Evolutionary conservation across 78 protist genomes (phyloP).

Genomic region (Cavenderia fasciculata): DNA sequence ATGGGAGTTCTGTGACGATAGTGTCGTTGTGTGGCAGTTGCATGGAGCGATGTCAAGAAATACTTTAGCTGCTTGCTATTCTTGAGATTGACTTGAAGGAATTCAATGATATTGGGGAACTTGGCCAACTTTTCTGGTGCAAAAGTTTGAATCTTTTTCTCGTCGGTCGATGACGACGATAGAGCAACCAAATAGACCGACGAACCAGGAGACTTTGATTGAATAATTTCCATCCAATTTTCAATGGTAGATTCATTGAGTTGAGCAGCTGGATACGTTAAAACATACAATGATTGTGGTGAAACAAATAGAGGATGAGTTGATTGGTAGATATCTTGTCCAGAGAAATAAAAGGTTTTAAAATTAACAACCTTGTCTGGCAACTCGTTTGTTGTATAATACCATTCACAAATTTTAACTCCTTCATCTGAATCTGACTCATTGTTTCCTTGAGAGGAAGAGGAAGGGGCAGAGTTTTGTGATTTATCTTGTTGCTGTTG

Average conservation of each 20-base stretch:
- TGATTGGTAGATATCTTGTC: slow-evolving; percentile 11
- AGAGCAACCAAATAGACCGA: slow-evolving; percentile 15
- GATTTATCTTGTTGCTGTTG: no score
- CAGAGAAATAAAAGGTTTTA: slow-evolving; percentile 31
- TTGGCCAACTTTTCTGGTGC: neutral
- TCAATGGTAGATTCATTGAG: slow-evolving; percentile 15
- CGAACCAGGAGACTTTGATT: slow-evolving; percentile 53
- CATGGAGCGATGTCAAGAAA: neutral
- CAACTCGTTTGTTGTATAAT: neutral
- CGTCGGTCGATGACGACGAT: slow-evolving; percentile 8
- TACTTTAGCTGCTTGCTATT: slow-evolving; percentile 33
- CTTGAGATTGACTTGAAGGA: neutral
- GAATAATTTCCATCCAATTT: slow-evolving; percentile 66
- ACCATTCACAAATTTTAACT: slow-evolving; percentile 1
- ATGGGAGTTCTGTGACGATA: slow-evolving; percentile 24
- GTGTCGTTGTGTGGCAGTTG: slow-evolving; percentile 8
- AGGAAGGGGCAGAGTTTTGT: no score
- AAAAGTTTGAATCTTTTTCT: slow-evolving; percentile 11
- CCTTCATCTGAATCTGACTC: neutral
- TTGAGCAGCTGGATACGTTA: slow-evolving; percentile 16
- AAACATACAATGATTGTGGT: slow-evolving; percentile 49
- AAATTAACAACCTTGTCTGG: slow-evolving; percentile 22
- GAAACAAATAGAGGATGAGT: slow-evolving; percentile 46
- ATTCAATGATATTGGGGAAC: slow-evolving; percentile 12
- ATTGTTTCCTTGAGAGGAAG: no score